Conservation (phyloP, 1,284 basidiomycete species). For the Pseudozyma sp. region DNA sequence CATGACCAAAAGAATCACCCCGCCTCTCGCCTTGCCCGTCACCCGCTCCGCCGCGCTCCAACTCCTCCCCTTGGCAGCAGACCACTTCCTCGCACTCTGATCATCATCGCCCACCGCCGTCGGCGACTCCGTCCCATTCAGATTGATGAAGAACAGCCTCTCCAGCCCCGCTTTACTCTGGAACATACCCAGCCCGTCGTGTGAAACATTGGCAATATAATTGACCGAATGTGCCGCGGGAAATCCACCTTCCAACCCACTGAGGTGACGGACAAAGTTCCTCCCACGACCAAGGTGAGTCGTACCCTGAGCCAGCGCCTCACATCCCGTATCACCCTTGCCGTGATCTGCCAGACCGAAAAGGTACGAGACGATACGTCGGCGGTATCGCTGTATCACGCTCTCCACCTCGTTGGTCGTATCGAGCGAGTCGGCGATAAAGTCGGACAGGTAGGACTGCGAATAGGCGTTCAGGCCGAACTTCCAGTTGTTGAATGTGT, state of each 20-base stretch:
- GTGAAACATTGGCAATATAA: slow-evolving; percentile 35
- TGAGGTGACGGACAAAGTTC: slow-evolving; percentile 45
- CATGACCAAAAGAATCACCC: background rate
- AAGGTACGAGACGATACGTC: slow-evolving; percentile 47
- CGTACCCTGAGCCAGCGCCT: slow-evolving; percentile 42
- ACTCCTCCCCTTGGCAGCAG: background rate
- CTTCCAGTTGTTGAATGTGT: slow-evolving; percentile 56
- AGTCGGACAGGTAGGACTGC: slow-evolving; percentile 47
- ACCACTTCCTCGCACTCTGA: slow-evolving; percentile 19
- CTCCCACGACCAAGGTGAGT: slow-evolving; percentile 48
- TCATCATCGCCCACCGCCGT: slow-evolving; percentile 51
- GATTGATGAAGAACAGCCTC: slow-evolving; percentile 51
- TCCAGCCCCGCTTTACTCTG: slow-evolving; percentile 41
- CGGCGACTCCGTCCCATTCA: slow-evolving; percentile 47
- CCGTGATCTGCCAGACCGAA: slow-evolving; percentile 46
- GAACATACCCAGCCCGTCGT: slow-evolving; percentile 53
- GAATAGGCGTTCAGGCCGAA: slow-evolving; percentile 40
- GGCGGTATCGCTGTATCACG: slow-evolving; percentile 37
- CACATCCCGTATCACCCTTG: slow-evolving; percentile 44
- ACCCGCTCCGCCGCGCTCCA: background rate
- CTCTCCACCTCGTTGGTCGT: slow-evolving; percentile 43
- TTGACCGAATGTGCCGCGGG: slow-evolving; percentile 44
- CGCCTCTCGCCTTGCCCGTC: background rate
- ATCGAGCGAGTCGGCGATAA: slow-evolving; percentile 47
- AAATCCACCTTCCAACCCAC: slow-evolving; percentile 30